Evolutionary conservation across 1,284 basidiomycete genomes (phyloP).

Genomic region (Naganishia sp.): DNA sequence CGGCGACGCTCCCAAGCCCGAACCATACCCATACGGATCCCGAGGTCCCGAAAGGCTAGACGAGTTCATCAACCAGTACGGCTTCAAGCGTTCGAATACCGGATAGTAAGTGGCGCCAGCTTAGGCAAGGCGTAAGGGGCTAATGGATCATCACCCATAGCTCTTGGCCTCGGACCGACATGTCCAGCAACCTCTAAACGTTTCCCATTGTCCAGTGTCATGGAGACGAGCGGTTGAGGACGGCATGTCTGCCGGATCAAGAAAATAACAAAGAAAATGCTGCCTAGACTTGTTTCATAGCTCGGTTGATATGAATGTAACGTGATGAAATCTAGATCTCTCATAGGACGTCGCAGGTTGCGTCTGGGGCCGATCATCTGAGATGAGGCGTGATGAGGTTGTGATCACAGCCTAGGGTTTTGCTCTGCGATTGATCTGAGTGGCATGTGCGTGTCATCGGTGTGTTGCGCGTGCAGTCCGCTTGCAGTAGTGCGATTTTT

Average conservation of each 20-base stretch:
- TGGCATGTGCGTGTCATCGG: too few species aligned
- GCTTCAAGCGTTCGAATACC: slow-evolving; percentile 68
- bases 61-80: slow-evolving; percentile 71
- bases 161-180: slow-evolving; percentile 50
- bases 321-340: slow-evolving; percentile 1
- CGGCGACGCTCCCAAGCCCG: slow-evolving; percentile 63
- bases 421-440: too few species aligned
- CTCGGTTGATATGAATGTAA: slow-evolving; percentile 2
- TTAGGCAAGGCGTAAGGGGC: not conserved
- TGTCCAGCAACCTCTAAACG: slow-evolving; percentile 34
- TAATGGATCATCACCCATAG: slow-evolving; percentile 35
- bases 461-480: too few species aligned
- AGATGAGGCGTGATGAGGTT: too few species aligned
- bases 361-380: too few species aligned
- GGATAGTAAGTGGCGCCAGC: slow-evolving; percentile 67
- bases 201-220: slow-evolving; percentile 6
- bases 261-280: slow-evolving; percentile 8
- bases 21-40: slow-evolving; percentile 84
- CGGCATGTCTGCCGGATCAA: too few species aligned
- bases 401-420: too few species aligned
- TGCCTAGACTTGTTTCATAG: not conserved
- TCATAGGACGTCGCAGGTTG: not conserved
- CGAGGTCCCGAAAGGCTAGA: slow-evolving; percentile 86
- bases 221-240: not conserved
- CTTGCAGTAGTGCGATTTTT: too few species aligned